phyloP scores from a whole-genome alignment of 371 early-diverging fungal species.

The Mortierella sp. region DNA sequence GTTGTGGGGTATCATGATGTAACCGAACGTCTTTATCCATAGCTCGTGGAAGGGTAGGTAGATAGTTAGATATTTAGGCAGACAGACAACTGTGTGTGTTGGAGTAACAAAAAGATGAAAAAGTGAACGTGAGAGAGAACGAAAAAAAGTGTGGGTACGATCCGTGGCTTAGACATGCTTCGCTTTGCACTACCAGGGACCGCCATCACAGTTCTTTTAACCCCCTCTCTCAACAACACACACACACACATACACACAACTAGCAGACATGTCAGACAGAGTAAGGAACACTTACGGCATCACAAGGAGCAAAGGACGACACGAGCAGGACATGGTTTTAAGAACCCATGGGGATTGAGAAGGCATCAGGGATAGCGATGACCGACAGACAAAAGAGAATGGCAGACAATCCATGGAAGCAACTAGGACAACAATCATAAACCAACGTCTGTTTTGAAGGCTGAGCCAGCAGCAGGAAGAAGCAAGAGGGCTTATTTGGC shows the following conservation, averaged over 20 bases:
- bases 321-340: neutral
- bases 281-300: conserved; percentile 23
- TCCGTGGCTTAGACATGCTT: neutral
- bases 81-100: neutral
- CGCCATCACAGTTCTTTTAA: neutral
- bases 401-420: neutral
- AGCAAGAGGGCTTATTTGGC: too few relatives aligned
- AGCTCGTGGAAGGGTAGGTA: neutral
- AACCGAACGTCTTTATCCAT: conserved; percentile 8
- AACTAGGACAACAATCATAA: neutral
- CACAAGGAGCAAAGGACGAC: neutral
- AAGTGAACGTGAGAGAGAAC: neutral
- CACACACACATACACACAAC: neutral
- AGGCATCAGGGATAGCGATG: neutral
- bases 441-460: neutral
- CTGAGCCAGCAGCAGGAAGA: neutral
- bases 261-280: conserved; percentile 50
- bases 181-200: neutral
- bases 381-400: neutral
- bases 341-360: too few relatives aligned
- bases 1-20: neutral
- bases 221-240: neutral
- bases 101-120: neutral
- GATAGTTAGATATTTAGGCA: neutral
- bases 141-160: neutral